Evolutionary conservation across 176 grass and related monocot genomes (phyloP).

Genomic region (Carex cristatella): DNA sequence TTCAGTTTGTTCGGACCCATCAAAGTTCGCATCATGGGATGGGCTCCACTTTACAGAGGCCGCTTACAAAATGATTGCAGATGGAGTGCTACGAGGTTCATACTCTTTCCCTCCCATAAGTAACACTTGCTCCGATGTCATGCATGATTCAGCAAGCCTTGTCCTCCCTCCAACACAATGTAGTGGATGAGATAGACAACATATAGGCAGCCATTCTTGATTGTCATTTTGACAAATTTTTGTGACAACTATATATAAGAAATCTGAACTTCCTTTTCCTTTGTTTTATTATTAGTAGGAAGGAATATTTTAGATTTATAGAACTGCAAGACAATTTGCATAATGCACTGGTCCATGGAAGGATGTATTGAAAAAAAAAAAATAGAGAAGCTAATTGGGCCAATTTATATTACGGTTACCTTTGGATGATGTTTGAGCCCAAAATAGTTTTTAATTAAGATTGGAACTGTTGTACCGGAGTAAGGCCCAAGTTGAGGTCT

Average conservation of each 20-base stretch:
- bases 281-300: neutral
- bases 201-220: neutral
- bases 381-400: neutral
- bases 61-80: slow-evolving; percentile 47
- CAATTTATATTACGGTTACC: neutral
- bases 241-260: slow-evolving; percentile 1
- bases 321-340: neutral
- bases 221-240: too few relatives aligned
- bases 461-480: neutral
- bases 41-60: slow-evolving; percentile 81
- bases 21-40: slow-evolving; percentile 73
- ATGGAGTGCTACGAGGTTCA: slow-evolving; percentile 44
- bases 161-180: neutral
- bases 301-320: neutral
- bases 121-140: slow-evolving; percentile 14
- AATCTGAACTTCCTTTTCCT: neutral
- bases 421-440: neutral
- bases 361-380: neutral
- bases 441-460: neutral
- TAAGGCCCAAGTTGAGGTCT: neutral
- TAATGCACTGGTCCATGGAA: neutral
- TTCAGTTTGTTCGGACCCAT: slow-evolving; percentile 50
- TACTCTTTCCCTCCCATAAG: slow-evolving; percentile 44
- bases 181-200: neutral
- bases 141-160: neutral